A percentile compares a stretch with the other conserved stretches of the same genome.
phyloP scores from a whole-genome alignment of 129 eudicot genomes.

The Erigeron canadensis region DNA sequence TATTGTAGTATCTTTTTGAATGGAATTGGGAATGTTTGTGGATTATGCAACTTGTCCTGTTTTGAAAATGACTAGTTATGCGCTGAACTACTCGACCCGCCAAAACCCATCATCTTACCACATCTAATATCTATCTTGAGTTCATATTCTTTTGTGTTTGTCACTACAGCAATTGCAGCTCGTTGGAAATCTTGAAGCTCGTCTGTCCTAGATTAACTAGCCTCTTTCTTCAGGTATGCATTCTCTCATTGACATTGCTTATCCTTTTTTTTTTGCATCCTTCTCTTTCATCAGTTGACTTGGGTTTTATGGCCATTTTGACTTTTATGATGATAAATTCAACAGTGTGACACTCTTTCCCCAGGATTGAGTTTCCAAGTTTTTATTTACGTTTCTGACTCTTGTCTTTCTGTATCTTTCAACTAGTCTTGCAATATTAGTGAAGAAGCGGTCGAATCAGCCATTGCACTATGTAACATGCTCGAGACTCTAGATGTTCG shows the following conservation, averaged over 20 bases:
- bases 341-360: not conserved
- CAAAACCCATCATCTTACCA: not conserved
- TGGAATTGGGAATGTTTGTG: not conserved
- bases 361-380: not conserved
- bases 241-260: slow-evolving; percentile 2
- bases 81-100: not conserved
- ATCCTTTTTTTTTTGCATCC: not conserved
- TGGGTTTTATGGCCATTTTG: not conserved
- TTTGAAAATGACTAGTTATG: not conserved
- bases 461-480: slow-evolving; percentile 66
- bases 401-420: not conserved
- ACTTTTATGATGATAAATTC: not conserved
- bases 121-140: not conserved
- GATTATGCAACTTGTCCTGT: not conserved
- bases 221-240: slow-evolving; percentile 89
- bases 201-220: slow-evolving; percentile 82
- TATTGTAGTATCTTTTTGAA: too few species aligned
- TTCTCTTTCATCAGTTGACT: not conserved
- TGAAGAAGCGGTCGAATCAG: slow-evolving; percentile 81
- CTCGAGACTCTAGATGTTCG: slow-evolving; percentile 97
- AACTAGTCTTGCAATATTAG: slow-evolving; percentile 79
- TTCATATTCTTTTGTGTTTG: slow-evolving; percentile 16
- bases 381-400: not conserved
- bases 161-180: slow-evolving; percentile 79
- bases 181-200: slow-evolving; percentile 87